Base-by-base conservation (phyloP, 306 rosid genomes). In the Carpinus fangiana region DNA sequence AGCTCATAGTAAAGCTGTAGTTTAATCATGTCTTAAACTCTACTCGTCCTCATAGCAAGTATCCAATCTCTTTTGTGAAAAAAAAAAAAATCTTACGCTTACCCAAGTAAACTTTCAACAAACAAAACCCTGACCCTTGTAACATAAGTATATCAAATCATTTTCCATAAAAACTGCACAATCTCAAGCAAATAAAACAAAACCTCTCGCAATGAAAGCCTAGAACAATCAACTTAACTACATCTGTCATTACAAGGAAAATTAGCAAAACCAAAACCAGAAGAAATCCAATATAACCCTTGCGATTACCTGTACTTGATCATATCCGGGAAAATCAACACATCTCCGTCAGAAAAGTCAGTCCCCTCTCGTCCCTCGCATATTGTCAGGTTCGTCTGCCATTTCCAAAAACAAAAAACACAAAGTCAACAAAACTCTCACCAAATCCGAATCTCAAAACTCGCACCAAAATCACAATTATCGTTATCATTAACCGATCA, bases 261-360 rank as follows among this genome's bases (percentile, higher is more conserved):
- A 3, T 53, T 50, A 45, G 72, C 57, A 23, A 9, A 67, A 74
- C 14, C 54, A 54, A 13, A 18, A 67, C 20, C 18, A 41, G 12
- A 67, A 9, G 17, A n/a, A 20, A 54, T 8, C 41, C 62, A 18
- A 18, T 34, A 6, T 8, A 51, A 71, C n/a, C 60, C 46, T 16
- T 54, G 28, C 1, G 57, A 36, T 41, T 69, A 93, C 98, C 84
- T 89, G 85, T 92, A 95, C 79, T 85, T 90, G 77, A 92, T 77
- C 98, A 95, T 89, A 3, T 92, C 93, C 0, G 98, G 98, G 77
- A 95, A 95, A 80, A 95, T 81, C 83, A 95, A 80, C 68, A 90
- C 90, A 62, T 90, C 98, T 23, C 97, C 98, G 0, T 95, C 89
- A 0, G 87, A 82, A 36, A 88, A 88, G 7, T 86, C 90, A 13